phyloP scores from a whole-genome alignment of 176 grass and related monocot species.

The Hsuehochloa calcarea region DNA sequence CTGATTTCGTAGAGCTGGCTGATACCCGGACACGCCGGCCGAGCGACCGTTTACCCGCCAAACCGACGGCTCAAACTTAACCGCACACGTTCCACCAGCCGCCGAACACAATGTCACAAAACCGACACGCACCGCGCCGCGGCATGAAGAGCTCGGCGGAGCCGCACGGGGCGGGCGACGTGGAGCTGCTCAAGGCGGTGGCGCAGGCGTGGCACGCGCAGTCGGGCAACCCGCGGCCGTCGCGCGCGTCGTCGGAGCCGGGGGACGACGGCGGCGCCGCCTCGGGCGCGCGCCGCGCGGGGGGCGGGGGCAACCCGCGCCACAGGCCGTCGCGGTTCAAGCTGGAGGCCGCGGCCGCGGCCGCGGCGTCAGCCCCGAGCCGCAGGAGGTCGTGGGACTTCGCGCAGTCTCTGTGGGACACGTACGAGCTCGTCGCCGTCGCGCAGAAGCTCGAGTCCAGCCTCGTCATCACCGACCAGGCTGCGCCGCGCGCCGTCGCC shows the following conservation, averaged over 20 bases:
- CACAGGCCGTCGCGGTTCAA: conserved; percentile 67
- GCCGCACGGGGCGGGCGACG: background rate
- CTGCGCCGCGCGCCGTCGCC: background rate
- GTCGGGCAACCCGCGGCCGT: conserved; percentile 47
- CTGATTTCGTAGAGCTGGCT: background rate
- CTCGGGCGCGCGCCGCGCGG: background rate
- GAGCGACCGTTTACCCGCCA: background rate
- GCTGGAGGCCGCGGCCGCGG: conserved; percentile 50
- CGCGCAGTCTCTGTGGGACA: conserved; percentile 68
- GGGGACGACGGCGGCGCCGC: background rate
- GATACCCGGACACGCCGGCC: background rate
- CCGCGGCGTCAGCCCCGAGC: background rate
- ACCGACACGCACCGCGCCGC: background rate
- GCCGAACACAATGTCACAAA: background rate
- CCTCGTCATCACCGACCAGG: conserved; percentile 42
- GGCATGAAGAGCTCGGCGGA: conserved; percentile 40
- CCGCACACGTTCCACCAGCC: conserved; percentile 5
- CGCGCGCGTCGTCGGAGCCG: background rate
- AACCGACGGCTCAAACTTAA: conserved; percentile 1
- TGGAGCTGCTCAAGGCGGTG: conserved; percentile 78
- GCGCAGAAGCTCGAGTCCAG: conserved; percentile 62
- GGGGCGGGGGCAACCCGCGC: background rate
- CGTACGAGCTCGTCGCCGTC: conserved; percentile 78
- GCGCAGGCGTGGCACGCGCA: conserved; percentile 87
- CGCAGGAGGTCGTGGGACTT: conserved; percentile 51